Evolutionary conservation across 257 asterid genomes (phyloP).

Genomic region (Ajuga chamaepitys): DNA sequence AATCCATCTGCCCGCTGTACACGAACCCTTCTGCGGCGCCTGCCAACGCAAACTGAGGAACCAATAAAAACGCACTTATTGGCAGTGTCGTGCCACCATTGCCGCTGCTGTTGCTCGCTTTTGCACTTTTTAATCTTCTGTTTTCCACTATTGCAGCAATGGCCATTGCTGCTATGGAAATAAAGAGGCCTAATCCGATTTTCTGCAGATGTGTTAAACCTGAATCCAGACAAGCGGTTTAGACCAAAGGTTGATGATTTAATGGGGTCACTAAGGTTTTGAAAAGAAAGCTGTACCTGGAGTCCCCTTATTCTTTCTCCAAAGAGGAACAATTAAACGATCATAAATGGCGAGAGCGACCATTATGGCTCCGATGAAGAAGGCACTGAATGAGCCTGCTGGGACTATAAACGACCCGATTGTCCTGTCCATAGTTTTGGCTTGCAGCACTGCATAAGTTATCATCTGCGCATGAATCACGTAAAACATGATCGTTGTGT

Average conservation of each 20-base stretch:
- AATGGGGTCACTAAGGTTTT: no score
- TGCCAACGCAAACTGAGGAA: constrained; percentile 16
- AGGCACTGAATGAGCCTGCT: constrained; percentile 43
- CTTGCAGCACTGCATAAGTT: constrained; percentile 64
- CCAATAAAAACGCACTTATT: constrained; percentile 10
- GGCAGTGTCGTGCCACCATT: not conserved
- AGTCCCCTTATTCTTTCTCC: constrained; percentile 2
- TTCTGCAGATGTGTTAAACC: constrained; percentile 21
- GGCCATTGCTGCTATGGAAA: constrained; percentile 8
- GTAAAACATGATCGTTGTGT: constrained; percentile 62
- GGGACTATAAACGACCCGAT: constrained; percentile 49
- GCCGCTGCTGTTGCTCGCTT: not conserved
- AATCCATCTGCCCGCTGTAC: constrained; percentile 21
- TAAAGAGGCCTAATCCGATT: constrained; percentile 13
- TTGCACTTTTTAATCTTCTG: constrained; percentile 3
- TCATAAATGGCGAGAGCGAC: constrained; percentile 35
- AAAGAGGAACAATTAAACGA: constrained; percentile 8
- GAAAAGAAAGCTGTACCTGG: constrained; percentile 8
- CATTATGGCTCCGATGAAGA: constrained; percentile 48
- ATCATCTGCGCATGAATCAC: constrained; percentile 66
- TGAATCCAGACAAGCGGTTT: no score
- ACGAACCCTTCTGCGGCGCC: constrained; percentile 23
- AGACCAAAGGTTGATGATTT: no score
- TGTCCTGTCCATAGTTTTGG: constrained; percentile 47
- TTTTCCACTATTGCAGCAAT: constrained; percentile 14